Conservation (phyloP, 495 filamentous ascomycete genomes). For the Trichoderma asperelloides region DNA sequence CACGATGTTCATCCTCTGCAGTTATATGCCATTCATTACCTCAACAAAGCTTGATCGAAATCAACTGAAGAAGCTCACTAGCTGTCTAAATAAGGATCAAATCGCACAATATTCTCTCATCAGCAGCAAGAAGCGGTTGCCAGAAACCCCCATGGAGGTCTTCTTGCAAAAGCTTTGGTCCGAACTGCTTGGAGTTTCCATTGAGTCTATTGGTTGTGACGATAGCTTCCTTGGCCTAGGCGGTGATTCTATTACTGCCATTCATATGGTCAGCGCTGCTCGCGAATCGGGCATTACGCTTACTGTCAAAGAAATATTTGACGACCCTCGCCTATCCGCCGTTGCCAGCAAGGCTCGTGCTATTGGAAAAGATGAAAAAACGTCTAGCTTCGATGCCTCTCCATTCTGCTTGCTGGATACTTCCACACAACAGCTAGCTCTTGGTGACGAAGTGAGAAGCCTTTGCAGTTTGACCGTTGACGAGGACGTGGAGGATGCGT, state of each 20-base stretch:
- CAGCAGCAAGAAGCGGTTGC: background rate
- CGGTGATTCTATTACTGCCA: constrained; percentile 9
- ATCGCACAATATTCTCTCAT: background rate
- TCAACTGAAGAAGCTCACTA: background rate
- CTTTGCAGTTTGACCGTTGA: background rate
- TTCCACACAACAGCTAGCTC: background rate
- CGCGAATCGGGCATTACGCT: background rate
- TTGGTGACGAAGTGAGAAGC: background rate
- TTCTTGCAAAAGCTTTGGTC: constrained; percentile 10
- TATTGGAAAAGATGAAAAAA: background rate
- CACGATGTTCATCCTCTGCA: constrained; percentile 12
- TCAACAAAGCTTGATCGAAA: constrained; percentile 6
- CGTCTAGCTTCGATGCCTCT: background rate
- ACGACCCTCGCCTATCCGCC: constrained; percentile 27
- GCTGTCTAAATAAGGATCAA: background rate
- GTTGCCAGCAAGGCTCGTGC: background rate
- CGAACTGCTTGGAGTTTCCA: background rate
- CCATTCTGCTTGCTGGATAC: constrained; percentile 12
- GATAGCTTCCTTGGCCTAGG: constrained; percentile 44
- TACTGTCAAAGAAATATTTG: constrained; percentile 19
- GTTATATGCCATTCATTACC: constrained; percentile 36
- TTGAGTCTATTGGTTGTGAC: constrained; percentile 29
- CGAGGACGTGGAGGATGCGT: constrained; percentile 37
- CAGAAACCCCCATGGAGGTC: constrained; percentile 7
- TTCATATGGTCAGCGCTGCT: constrained; percentile 1